Conservation (phyloP, 1,284 basidiomycete genomes). For the Cryptococcus hybrid region DNA sequence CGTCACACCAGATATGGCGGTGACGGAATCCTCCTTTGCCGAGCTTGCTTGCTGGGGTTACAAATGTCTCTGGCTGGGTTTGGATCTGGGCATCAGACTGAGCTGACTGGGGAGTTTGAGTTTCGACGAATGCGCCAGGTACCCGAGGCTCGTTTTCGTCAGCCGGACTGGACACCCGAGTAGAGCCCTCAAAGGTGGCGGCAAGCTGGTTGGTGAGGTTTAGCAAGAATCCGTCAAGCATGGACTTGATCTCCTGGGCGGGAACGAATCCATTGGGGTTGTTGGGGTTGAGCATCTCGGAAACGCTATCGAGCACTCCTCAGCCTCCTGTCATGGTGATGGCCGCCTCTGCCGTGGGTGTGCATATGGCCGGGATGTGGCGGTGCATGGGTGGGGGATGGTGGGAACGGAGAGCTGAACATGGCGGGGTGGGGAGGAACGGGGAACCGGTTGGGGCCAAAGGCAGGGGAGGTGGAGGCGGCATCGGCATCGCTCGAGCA, state of each 20-base stretch:
- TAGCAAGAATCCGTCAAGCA: slow-evolving; percentile 45
- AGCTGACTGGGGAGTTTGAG: slow-evolving; percentile 3
- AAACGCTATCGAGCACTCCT: slow-evolving; percentile 19
- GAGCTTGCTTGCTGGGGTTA: slow-evolving; percentile 15
- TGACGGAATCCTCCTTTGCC: slow-evolving; percentile 44
- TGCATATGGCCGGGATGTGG: no score
- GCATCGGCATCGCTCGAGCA: slow-evolving; percentile 3
- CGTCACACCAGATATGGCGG: slow-evolving; percentile 47
- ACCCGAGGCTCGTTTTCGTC: slow-evolving; percentile 18
- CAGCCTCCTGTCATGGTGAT: neutral
- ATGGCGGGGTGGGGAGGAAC: slow-evolving; percentile 6
- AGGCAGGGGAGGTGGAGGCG: slow-evolving; percentile 7
- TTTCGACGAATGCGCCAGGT: slow-evolving; percentile 36
- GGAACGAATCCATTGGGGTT: slow-evolving; percentile 19
- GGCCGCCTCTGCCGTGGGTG: neutral
- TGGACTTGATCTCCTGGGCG: slow-evolving; percentile 41
- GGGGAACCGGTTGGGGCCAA: slow-evolving; percentile 1
- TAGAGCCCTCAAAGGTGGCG: slow-evolving; percentile 35
- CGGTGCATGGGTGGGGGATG: no score
- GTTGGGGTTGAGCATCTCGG: slow-evolving; percentile 23
- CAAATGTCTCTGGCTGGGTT: slow-evolving; percentile 8
- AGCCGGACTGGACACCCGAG: slow-evolving; percentile 11
- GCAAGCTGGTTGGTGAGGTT: slow-evolving; percentile 47
- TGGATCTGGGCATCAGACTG: slow-evolving; percentile 17
- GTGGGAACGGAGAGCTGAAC: slow-evolving; percentile 1